phyloP scores from a whole-genome alignment of 2,329 filamentous ascomycete species.

The Arthroderma sp. region DNA sequence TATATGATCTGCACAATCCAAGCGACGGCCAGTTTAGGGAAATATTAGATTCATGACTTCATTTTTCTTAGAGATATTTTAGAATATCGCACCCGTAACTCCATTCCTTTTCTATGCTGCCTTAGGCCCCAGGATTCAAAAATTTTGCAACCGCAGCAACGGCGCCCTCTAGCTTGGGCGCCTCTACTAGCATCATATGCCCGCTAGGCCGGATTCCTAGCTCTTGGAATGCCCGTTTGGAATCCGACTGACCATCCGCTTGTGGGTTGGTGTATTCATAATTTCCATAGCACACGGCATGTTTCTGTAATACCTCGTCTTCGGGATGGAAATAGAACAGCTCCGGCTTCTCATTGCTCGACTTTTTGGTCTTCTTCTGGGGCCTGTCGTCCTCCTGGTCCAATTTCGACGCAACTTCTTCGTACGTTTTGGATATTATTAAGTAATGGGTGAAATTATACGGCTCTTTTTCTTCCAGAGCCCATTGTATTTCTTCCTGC shows the following conservation, averaged over 20 bases:
- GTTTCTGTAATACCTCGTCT: conserved; percentile 73
- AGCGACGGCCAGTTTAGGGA: no score
- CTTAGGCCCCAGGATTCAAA: conserved; percentile 37
- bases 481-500: conserved; percentile 76
- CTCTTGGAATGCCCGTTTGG: conserved; percentile 89
- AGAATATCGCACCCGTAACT: no score
- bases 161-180: conserved; percentile 57
- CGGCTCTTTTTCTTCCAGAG: conserved; percentile 78
- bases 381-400: conserved; percentile 51
- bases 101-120: no score
- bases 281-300: conserved; percentile 55
- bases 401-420: conserved; percentile 69
- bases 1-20: no score
- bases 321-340: conserved; percentile 91
- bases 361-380: conserved; percentile 54
- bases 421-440: conserved; percentile 82
- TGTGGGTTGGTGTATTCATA: conserved; percentile 68
- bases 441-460: conserved; percentile 91
- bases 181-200: conserved; percentile 77
- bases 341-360: conserved; percentile 35
- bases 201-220: conserved; percentile 75
- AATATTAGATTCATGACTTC: no score
- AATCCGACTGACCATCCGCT: conserved; percentile 70
- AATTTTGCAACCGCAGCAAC: conserved; percentile 66
- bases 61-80: no score